These are phyloP conservation scores for Metarhizium guizhouense DNA, from an alignment of 2,329 filamentous ascomycete genomes.

Conservation along the genomic window DNA sequence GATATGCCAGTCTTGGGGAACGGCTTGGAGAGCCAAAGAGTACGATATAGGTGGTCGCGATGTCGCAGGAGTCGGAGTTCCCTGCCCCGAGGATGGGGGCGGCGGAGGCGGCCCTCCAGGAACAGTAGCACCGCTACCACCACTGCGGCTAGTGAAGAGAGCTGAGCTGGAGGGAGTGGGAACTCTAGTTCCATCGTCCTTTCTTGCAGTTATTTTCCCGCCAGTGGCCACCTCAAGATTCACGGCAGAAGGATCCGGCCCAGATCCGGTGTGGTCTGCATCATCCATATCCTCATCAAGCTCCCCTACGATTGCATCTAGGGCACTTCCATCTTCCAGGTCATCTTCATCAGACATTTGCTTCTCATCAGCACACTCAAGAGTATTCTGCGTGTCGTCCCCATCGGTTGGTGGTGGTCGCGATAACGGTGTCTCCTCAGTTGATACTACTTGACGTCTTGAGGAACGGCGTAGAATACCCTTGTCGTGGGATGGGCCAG, in stretches of 20 bases:
- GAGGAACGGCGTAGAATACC: slow-evolving; percentile 51
- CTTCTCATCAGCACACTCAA: slow-evolving; percentile 91
- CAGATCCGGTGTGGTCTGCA: slow-evolving; percentile 48
- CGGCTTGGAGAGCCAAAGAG: slow-evolving; percentile 69
- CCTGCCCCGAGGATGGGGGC: slow-evolving; percentile 23
- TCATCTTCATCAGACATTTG: slow-evolving; percentile 67
- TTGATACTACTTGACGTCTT: slow-evolving; percentile 45
- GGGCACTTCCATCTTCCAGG: slow-evolving; percentile 53
- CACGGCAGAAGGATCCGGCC: slow-evolving; percentile 69
- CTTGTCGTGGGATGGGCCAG: slow-evolving; percentile 49
- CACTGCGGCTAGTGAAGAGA: slow-evolving; percentile 23
- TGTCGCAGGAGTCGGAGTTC: slow-evolving; percentile 42
- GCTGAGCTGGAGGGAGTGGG: slow-evolving; percentile 60
- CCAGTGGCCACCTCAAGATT: slow-evolving; percentile 82
- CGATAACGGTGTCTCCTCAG: slow-evolving; percentile 41
- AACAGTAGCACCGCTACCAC: slow-evolving; percentile 24
- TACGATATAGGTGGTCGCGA: slow-evolving; percentile 61
- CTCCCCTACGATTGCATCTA: slow-evolving; percentile 86
- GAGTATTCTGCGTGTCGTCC: slow-evolving; percentile 56
- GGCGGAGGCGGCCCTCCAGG: slow-evolving; percentile 1
- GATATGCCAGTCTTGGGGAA: slow-evolving; percentile 92
- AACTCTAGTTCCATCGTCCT: slow-evolving; percentile 83
- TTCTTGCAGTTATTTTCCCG: slow-evolving; percentile 81
- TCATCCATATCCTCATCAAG: slow-evolving; percentile 78
- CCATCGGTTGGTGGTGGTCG: slow-evolving; percentile 47